A percentile compares a stretch with the other conserved stretches of the same genome.
phyloP scores from a whole-genome alignment of 1,139 yeast species.

The Suhomyces ambrosiae region DNA sequence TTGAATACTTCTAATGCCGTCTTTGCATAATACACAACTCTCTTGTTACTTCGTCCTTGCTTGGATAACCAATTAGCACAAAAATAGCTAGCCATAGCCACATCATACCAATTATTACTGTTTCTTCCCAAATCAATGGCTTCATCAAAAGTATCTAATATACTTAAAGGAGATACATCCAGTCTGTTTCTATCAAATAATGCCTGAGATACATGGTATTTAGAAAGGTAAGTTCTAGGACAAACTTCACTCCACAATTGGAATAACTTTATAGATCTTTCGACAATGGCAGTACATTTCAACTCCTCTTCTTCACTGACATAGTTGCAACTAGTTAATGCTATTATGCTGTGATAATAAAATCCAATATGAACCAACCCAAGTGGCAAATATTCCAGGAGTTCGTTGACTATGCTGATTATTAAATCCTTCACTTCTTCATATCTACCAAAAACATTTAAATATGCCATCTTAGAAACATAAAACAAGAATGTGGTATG shows the following conservation, averaged over 20 bases:
- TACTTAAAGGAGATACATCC: slow-evolving; percentile 30
- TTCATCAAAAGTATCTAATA: slow-evolving; percentile 50
- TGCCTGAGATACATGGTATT: slow-evolving; percentile 38
- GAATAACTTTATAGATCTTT: slow-evolving; percentile 24
- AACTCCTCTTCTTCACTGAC: slow-evolving; percentile 9
- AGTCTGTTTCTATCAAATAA: slow-evolving; percentile 23
- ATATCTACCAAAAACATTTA: slow-evolving; percentile 19
- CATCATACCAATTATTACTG: slow-evolving; percentile 38
- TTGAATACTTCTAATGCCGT: slow-evolving; percentile 24
- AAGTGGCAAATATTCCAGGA: slow-evolving; percentile 25
- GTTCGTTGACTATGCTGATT: slow-evolving; percentile 17
- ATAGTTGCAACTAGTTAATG: slow-evolving; percentile 15
- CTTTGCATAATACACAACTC: slow-evolving; percentile 24
- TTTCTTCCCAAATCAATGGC: slow-evolving; percentile 43
- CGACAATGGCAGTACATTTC: slow-evolving; percentile 14
- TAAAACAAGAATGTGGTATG: slow-evolving; percentile 11
- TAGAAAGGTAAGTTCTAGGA: slow-evolving; percentile 40
- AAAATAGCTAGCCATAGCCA: slow-evolving; percentile 44
- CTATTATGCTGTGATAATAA: slow-evolving; percentile 22
- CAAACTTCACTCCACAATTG: slow-evolving; percentile 37
- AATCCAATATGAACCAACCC: slow-evolving; percentile 29
- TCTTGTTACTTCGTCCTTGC: slow-evolving; percentile 14
- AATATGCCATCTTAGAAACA: slow-evolving; percentile 12
- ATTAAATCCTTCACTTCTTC: slow-evolving; percentile 27
- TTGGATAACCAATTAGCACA: slow-evolving; percentile 51